phyloP scores from a whole-genome alignment of 768 basidiomycete genomes.

The Naganishia vaughanmartiniae region DNA sequence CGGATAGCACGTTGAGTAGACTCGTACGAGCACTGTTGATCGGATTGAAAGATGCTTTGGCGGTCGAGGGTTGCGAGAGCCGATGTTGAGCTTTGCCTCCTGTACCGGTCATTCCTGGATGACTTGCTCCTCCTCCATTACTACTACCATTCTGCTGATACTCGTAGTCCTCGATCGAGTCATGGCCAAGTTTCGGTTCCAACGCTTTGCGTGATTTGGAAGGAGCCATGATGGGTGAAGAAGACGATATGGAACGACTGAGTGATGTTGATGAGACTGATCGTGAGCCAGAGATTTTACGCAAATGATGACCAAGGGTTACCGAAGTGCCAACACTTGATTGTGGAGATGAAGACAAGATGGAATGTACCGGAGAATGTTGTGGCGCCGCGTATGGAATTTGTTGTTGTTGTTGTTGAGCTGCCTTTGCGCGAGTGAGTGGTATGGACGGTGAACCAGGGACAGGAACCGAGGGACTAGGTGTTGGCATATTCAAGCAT shows the following conservation, averaged over 20 bases:
- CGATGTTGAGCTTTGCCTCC: constrained; percentile 8
- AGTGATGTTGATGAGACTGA: constrained; percentile 9
- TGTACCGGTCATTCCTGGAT: background rate
- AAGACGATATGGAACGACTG: background rate
- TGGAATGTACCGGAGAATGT: background rate
- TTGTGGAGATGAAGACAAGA: constrained; percentile 20
- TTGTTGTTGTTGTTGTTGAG: constrained; percentile 10
- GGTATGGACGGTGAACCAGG: constrained; percentile 11
- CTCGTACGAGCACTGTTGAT: constrained; percentile 21
- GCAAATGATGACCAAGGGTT: background rate
- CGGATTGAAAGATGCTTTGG: constrained; percentile 20
- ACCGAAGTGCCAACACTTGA: constrained; percentile 3
- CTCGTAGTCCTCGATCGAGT: constrained; percentile 22
- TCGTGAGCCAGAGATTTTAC: background rate
- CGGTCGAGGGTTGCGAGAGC: constrained; percentile 8
- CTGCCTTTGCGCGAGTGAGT: constrained; percentile 16
- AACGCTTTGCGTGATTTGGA: constrained; percentile 9
- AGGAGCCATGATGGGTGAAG: constrained; percentile 17
- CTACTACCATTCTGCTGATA: background rate
- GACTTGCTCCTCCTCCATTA: background rate
- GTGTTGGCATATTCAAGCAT: constrained; percentile 6
- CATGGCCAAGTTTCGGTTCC: constrained; percentile 21
- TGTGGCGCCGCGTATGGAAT: background rate
- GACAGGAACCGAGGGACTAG: background rate
- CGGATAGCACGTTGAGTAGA: constrained; percentile 19